These are phyloP conservation scores for Plantago coronopus DNA, from an alignment of 305 asterid genomes.

Conservation along the genomic window DNA sequence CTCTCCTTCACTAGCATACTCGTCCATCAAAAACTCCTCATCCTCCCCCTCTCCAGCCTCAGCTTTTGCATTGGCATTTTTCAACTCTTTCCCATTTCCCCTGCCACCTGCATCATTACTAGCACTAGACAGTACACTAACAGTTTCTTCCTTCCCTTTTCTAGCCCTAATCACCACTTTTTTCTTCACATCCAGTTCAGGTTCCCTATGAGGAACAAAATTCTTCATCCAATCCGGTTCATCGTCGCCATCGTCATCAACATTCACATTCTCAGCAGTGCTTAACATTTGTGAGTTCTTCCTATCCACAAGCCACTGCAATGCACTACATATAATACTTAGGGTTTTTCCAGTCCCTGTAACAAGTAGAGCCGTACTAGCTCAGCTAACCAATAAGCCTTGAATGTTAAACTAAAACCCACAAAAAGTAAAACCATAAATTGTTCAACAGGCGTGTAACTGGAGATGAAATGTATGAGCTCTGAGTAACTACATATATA, in stretches of 20 bases:
- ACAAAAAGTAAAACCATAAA: not conserved
- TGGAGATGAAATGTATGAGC: not conserved
- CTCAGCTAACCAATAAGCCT: conserved; percentile 14
- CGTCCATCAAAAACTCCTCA: conserved; percentile 73
- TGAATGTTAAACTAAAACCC: too few species aligned
- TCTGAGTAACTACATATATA: not conserved
- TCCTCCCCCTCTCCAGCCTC: conserved; percentile 53
- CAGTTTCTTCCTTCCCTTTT: conserved; percentile 25
- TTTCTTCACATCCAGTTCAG: conserved; percentile 33
- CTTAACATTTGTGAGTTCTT: conserved; percentile 33
- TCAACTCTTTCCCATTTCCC: conserved; percentile 30
- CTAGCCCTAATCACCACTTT: conserved; percentile 17
- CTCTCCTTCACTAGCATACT: conserved; percentile 73
- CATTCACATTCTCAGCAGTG: conserved; percentile 25
- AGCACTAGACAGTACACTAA: conserved; percentile 39
- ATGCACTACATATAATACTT: conserved; percentile 92
- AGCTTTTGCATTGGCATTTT: conserved; percentile 24
- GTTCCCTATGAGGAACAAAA: conserved; percentile 49
- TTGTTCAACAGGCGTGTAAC: not conserved
- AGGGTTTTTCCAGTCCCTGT: conserved; percentile 96
- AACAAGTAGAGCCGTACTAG: conserved; percentile 8
- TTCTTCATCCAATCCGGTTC: conserved; percentile 93
- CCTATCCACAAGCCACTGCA: conserved; percentile 88
- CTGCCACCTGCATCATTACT: conserved; percentile 28
- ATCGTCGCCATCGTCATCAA: conserved; percentile 50